phyloP scores from a whole-genome alignment of 2,329 filamentous ascomycete species.

The Tolypocladium album region DNA sequence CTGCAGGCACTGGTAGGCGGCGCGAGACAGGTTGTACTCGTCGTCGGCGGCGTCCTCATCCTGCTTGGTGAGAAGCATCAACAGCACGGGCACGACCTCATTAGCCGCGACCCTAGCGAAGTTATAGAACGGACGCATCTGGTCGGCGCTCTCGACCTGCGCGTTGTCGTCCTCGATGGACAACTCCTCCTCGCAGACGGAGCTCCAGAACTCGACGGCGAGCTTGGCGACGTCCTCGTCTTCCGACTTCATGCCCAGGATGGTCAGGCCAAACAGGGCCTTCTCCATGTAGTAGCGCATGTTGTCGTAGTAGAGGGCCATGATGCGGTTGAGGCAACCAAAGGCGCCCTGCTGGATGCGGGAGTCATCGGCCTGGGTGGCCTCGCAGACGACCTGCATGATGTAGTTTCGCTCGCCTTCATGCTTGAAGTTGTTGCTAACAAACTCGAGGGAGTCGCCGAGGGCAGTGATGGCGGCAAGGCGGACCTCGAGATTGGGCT shows the following conservation, averaged over 20 bases:
- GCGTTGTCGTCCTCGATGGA: conserved; percentile 95
- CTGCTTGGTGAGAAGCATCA: conserved; percentile 86
- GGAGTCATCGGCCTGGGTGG: conserved; percentile 83
- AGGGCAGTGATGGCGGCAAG: conserved; percentile 88
- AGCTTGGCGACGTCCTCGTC: conserved; percentile 98
- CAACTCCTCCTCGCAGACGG: conserved; percentile 98
- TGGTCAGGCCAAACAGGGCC: conserved; percentile 92
- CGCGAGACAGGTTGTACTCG: conserved; percentile 93
- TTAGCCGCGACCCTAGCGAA: conserved; percentile 87
- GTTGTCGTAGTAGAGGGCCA: conserved; percentile 98
- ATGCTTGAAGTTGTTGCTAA: conserved; percentile 96
- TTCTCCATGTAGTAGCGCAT: conserved; percentile 99
- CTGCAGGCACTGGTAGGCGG: conserved; percentile 92
- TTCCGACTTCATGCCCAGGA: conserved; percentile 95
- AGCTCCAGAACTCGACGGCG: conserved; percentile 99
- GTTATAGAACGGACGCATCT: conserved; percentile 88
- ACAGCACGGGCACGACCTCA: conserved; percentile 87
- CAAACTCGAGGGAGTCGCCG: conserved; percentile 93
- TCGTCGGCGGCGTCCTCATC: conserved; percentile 95
- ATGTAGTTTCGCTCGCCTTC: conserved; percentile 99
- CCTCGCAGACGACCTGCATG: conserved; percentile 99
- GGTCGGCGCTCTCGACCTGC: conserved; percentile 61
- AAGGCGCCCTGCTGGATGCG: conserved; percentile 94
- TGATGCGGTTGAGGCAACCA: conserved; percentile 95
- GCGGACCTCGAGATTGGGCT: conserved; percentile 82